Percentiles rank a stretch among this genome's conserved stretches.
phyloP scores from a whole-genome alignment of 257 asterid genomes.

The Agastache rugosa region DNA sequence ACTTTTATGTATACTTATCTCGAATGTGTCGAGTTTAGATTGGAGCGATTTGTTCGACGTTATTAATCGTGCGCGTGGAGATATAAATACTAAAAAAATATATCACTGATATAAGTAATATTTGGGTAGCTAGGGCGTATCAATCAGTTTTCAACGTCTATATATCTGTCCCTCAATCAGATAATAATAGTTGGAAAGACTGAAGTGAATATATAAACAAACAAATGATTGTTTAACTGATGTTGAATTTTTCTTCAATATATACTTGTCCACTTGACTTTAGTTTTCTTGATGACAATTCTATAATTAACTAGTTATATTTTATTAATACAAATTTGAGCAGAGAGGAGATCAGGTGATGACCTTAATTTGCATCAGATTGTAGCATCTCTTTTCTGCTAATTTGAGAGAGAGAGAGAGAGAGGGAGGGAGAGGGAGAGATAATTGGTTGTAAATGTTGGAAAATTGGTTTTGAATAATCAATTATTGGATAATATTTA shows the following conservation, averaged over 20 bases:
- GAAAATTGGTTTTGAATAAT: too few species aligned
- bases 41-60: background rate
- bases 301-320: background rate
- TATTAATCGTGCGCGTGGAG: background rate
- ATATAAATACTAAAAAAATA: background rate
- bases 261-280: background rate
- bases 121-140: conserved; percentile 3
- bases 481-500: too few species aligned
- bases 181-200: conserved; percentile 2
- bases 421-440: too few species aligned
- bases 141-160: conserved; percentile 25
- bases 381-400: too few species aligned
- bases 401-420: too few species aligned
- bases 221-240: conserved; percentile 20
- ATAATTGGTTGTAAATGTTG: too few species aligned
- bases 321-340: background rate
- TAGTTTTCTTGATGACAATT: background rate
- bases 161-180: conserved; percentile 8
- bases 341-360: conserved; percentile 11
- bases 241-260: background rate
- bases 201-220: background rate
- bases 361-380: background rate
- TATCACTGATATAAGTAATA: background rate
- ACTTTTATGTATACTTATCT: background rate
- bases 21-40: background rate